Conservation (phyloP, 192 early-diverging fungal species). For the Backusella macrospora region DNA sequence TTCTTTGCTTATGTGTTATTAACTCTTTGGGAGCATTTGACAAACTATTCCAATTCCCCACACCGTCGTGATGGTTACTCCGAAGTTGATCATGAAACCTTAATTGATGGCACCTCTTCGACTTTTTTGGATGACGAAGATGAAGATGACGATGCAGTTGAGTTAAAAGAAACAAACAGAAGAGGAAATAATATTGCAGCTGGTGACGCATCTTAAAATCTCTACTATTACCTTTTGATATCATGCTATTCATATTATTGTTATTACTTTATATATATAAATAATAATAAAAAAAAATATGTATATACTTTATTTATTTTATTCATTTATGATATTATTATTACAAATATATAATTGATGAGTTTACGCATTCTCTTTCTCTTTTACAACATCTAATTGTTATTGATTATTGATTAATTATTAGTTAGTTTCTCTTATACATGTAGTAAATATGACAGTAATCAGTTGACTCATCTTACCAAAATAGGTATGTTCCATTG, state of each 20-base stretch:
- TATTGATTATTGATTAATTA: not conserved
- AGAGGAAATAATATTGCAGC: not conserved
- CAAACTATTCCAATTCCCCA: slow-evolving; percentile 11
- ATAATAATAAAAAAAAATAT: too few relatives aligned
- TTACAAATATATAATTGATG: not conserved
- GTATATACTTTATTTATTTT: too few relatives aligned
- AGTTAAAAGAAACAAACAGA: slow-evolving; percentile 19
- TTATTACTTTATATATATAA: too few relatives aligned
- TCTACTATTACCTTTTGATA: too few relatives aligned
- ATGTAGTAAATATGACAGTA: not conserved
- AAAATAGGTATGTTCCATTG: slow-evolving; percentile 89
- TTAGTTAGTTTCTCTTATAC: not conserved
- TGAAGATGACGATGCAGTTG: slow-evolving; percentile 23
- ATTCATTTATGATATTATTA: too few relatives aligned
- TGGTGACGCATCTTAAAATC: too few relatives aligned
- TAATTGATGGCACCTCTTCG: slow-evolving; percentile 6
- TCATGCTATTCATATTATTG: too few relatives aligned
- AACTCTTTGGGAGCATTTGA: slow-evolving; percentile 36
- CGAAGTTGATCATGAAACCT: slow-evolving; percentile 11
- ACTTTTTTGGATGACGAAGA: slow-evolving; percentile 32
- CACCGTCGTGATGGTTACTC: slow-evolving; percentile 1
- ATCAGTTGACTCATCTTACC: not conserved
- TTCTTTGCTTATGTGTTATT: slow-evolving; percentile 57
- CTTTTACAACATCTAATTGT: not conserved
- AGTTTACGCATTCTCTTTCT: not conserved